Evolutionary conservation across 2,329 filamentous ascomycete genomes (phyloP).

Genomic region (Fusarium temperatum): DNA sequence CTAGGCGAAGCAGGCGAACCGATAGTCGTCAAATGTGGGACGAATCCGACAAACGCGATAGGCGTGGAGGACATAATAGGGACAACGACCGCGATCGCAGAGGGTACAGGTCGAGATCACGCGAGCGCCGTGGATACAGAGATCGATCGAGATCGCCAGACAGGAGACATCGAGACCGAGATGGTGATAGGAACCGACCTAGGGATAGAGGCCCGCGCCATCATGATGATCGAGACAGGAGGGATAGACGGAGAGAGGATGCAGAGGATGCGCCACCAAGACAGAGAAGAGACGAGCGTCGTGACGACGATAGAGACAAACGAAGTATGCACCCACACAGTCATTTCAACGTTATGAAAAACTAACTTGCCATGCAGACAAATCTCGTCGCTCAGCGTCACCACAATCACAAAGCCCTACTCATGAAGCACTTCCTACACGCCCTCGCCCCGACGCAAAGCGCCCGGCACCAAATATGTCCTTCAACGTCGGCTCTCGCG

Average conservation of each 20-base stretch:
- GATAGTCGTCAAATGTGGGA: slow-evolving; percentile 72
- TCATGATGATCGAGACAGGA: slow-evolving; percentile 37
- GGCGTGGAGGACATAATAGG: slow-evolving; percentile 43
- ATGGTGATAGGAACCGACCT: slow-evolving; percentile 48
- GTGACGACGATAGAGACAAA: slow-evolving; percentile 40
- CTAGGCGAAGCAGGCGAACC: slow-evolving; percentile 47
- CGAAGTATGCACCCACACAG: slow-evolving; percentile 29
- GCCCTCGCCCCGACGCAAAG: slow-evolving; percentile 42
- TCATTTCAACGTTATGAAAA: neutral
- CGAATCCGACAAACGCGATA: slow-evolving; percentile 55
- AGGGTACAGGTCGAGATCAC: slow-evolving; percentile 48
- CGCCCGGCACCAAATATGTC: slow-evolving; percentile 44
- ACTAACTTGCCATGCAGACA: slow-evolving; percentile 30
- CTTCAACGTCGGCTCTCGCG: slow-evolving; percentile 46
- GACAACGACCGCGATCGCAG: slow-evolving; percentile 46
- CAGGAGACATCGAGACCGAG: slow-evolving; percentile 50
- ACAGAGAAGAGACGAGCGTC: slow-evolving; percentile 35
- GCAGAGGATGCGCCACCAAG: slow-evolving; percentile 33
- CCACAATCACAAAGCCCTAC: slow-evolving; percentile 42
- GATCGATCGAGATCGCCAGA: slow-evolving; percentile 51
- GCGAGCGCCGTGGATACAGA: slow-evolving; percentile 47
- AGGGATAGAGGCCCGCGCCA: slow-evolving; percentile 46
- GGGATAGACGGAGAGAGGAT: slow-evolving; percentile 41
- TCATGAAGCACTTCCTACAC: slow-evolving; percentile 47
- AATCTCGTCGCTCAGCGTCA: slow-evolving; percentile 51